Evolutionary conservation across 2,329 filamentous ascomycete species (phyloP), one percentile per base, ranked within the genome.

Genomic region (Hypomyces rosellus): DNA sequence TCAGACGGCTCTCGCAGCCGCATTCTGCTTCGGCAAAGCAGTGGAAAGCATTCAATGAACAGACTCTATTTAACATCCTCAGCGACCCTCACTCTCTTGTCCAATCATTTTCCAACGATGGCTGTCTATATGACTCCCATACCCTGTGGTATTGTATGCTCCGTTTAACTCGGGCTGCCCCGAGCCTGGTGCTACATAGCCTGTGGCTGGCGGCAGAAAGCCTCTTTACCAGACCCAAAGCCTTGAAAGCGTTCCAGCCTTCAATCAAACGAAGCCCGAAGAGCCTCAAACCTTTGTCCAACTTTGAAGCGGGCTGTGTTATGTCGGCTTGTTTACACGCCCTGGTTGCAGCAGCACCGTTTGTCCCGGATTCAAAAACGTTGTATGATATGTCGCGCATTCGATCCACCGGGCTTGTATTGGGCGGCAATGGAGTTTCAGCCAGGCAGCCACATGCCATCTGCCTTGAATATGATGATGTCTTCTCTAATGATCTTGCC

Each of bases 71-170:
- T 61, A 78, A 78, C 56, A 76, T 84, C 6, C 69, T 87, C 44
- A 81, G 80, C 56, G 74, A 81, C 45, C 78, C 81, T 1, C 70
- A 71, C 13, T 69, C 75, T 5, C 65, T 81, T 8, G 65, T 84
- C 25, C 67, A 65, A 36, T 85, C 82, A 1, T 86, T 87, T 54
- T 76, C 75, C 1, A 64, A 67, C 40, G 69, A 77, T 11, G 74
- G 72, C 11, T 71, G 74, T 41, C 62, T 81, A 1, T 74, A 80
- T 49, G 80, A 85, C 61, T 83, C 81, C 1, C 79, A 81, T 46
- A 79, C 75, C 13, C 66, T 82, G 1, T 85, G 78, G 80, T 84
- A 82, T 59, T 80, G 77, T 58, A 81, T 83, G 73, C 65, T 82
- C 49, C 76, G 77, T 50, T 67, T 85, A 63, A 81, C 77, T 5